Base-by-base conservation (phyloP, 805 yeast species). In the Wickerhamomyces silvicola region DNA sequence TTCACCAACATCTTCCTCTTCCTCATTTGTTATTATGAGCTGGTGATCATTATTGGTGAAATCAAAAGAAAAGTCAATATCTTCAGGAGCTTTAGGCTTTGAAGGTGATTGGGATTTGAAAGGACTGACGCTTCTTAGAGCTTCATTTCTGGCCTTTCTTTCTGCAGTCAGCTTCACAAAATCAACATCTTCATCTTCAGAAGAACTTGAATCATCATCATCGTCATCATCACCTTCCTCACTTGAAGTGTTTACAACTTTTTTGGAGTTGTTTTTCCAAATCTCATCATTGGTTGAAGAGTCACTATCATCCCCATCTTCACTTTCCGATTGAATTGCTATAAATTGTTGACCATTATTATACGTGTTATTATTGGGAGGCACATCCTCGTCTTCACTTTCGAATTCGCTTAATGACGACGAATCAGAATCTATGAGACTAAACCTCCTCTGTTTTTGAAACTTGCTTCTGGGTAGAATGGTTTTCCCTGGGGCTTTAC, bases 111-210 rank as follows among this genome's bases (percentile, higher is more conserved):
- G 43, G 9, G 43, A 41, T 31, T 47, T 42, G 31, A 56, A 45
- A 6, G 64, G 57, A 26, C 62, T 47, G 30, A 56, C 40, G 13
- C 56, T 51, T 50, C 61, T 61, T 42, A 47, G 42, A 2, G 74
- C 72, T 39, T 70, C 69, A 1, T 76, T 66, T 38, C 60, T 67
- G 23, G 73, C 73, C 56, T 80, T 75, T 39, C 76, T 64, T 51
- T 79, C 81, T 8, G 80, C 82, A 22, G 83, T 81, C 38, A 82
- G 57, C 51, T 72, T 73, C 11, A 81, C 83, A 52, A 78, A 80
- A 56, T 82, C 90, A 3, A 81, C 75, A 43, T 75, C 77, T 22
- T 76, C 77, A 43, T 77, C 85, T 44, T 74, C 80, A 0, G 80
- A 73, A 9, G 78, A 70, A 22, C 64, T 62, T 14, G 65, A 66